Evolutionary conservation across 2,329 filamentous ascomycete species (phyloP), one percentile per base, ranked within the genome.

Genomic region (Rhexocercosporidium sp.): DNA sequence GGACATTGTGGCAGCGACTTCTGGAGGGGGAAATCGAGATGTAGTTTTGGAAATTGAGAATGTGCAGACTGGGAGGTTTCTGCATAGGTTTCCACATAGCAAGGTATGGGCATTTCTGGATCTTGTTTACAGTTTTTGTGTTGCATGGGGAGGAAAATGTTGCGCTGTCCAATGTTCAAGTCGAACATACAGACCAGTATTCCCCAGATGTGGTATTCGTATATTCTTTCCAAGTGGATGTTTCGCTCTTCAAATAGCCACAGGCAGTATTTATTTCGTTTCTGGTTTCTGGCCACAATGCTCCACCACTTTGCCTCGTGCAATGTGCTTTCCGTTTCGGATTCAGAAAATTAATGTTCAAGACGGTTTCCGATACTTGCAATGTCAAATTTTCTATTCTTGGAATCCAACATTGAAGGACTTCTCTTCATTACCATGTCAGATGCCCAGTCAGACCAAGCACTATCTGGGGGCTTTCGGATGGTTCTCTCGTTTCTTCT

Each of bases 1-100:
- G 81, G 95, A 98, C 78, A 96, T 99, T 72, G 94, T 97, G 29
- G 92, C 93, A 18, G 94, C 94, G 46, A 98, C 96, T 22, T 97
- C 93, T 72, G 96, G 94, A 70, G 94, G 94, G 70, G 94, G 94
- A 59, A 97, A 97, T 79, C 86, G 92, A 71, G 95, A 97, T 81
- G 89, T 96, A 6, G 91, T 96, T 14, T 80, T 93, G 74, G 74
- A 77, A 37, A 67, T 71, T 56, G 70, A 75, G 14, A 67, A 68
- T 51, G 75, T 77, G 22, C 90, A 96, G 79, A 90, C 89, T 71
- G 96, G 95, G 62, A 89, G 95, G 66, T 90, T 96, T 75, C 82
- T 98, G 69, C 95, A 98, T 80, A 87, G 90, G 65, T 99, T 99
- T 77, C 96, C 96, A 18, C 94, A 98, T 80, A 94, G 90, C 81